Evolutionary conservation across 2,329 filamentous ascomycete species (phyloP), one percentile per base, ranked within the genome.

Genomic region (Stagonosporopsis rhizophila): DNA sequence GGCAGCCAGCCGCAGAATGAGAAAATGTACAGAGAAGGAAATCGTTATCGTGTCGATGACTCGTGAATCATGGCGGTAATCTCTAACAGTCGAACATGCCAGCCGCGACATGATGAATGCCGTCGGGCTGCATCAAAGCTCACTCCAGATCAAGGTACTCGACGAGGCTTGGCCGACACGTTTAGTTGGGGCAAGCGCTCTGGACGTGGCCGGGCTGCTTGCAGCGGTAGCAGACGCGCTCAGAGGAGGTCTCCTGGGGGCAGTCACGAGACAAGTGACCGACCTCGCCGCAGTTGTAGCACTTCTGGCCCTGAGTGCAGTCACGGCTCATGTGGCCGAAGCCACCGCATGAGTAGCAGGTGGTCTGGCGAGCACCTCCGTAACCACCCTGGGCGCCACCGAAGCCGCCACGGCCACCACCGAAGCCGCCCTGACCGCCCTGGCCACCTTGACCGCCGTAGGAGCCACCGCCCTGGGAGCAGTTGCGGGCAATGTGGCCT

Each of bases 151-250:
- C 62, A 67, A 61, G 44, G 60, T 64, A 65, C 68, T 68, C 71
- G 67, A 70, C 66, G 61, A 59, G 52, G 64, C 58, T 58, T 52
- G 47, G 44, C 52, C 45, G 52, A 55, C 41, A 68, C 66, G 54
- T 70, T 80, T 89, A 91, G 84, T 90, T 92, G 74, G 94, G 91
- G 89, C 95, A 99, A 73, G 90, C 87, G 70, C 91, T 87, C 87
- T 97, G 94, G 77, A 98, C 89, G 82, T 97, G 94, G 70, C 94
- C 93, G 67, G 87, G 85, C 79, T 89, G 84, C 81, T 87, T 87
- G 85, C 87, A 98, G 85, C 96, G 96, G 87, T 99, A 99, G 89
- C 95, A 99, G 77, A 96, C 92, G 78, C 96, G 94, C 86, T 98
- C 94, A 74, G 87, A 85, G 69, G 88, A 86, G 58, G 91, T 90